phyloP scores from a whole-genome alignment of 805 yeast species.

The Yamadazyma tumulicola region DNA sequence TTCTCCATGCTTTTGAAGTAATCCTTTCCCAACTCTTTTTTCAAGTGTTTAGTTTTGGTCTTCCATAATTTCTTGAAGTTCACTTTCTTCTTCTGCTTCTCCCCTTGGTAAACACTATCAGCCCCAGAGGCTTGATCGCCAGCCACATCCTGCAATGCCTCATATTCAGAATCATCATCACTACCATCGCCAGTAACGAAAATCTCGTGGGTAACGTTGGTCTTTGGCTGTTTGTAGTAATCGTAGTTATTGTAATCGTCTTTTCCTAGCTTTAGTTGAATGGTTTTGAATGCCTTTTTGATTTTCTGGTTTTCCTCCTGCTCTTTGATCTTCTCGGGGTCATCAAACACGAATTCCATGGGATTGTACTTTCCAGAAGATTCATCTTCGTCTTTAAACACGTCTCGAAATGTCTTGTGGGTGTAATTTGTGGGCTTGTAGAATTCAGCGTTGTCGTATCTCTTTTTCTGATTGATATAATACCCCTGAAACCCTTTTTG shows the following conservation, averaged over 20 bases:
- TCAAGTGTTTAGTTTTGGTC: conserved; percentile 19
- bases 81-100: conserved; percentile 13
- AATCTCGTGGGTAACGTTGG: conserved; percentile 15
- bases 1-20: conserved; percentile 17
- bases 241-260: conserved; percentile 33
- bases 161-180: conserved; percentile 16
- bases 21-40: conserved; percentile 23
- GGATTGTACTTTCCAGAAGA: conserved; percentile 32
- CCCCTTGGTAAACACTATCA: conserved; percentile 5
- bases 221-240: conserved; percentile 20
- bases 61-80: conserved; percentile 15
- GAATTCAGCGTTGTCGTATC: conserved; percentile 28
- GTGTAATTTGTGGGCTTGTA: conserved; percentile 35
- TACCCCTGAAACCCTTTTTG: conserved; percentile 21
- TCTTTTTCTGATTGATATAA: conserved; percentile 34
- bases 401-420: conserved; percentile 37
- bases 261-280: conserved; percentile 27
- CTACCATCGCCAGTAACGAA: conserved; percentile 18
- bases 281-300: conserved; percentile 24
- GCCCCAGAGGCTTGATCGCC: conserved; percentile 3
- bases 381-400: conserved; percentile 31
- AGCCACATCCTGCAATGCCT: conserved; percentile 5
- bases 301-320: conserved; percentile 21
- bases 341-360: conserved; percentile 37
- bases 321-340: conserved; percentile 16